A percentile compares a stretch with the other conserved stretches of the same genome.
Evolutionary conservation across 1,284 basidiomycete genomes (phyloP).

Genomic region (Fistulinella staudtii): DNA sequence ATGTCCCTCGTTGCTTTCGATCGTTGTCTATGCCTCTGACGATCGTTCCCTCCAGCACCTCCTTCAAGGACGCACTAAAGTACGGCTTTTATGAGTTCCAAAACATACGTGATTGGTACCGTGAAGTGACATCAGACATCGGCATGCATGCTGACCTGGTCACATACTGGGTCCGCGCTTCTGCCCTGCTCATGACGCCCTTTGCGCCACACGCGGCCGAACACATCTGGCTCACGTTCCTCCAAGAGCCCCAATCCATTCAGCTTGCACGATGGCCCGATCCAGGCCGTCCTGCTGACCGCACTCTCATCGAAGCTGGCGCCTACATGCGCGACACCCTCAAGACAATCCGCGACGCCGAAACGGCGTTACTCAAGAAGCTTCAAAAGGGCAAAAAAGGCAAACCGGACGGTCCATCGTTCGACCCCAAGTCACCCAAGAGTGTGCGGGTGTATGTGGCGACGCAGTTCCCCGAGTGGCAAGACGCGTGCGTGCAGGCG

Average conservation of each 20-base stretch:
- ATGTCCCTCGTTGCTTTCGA: conserved; percentile 32
- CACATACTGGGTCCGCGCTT: conserved; percentile 77
- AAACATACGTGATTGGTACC: conserved; percentile 92
- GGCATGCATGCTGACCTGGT: conserved; percentile 88
- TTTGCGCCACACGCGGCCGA: conserved; percentile 96
- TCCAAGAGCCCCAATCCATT: conserved; percentile 73
- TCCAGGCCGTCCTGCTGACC: conserved; percentile 54
- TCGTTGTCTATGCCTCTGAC: conserved; percentile 1
- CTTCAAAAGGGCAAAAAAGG: conserved; percentile 59
- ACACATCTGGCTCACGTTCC: conserved; percentile 80
- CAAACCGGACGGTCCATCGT: conserved; percentile 43
- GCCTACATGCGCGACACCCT: conserved; percentile 83
- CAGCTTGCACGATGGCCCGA: conserved; percentile 83
- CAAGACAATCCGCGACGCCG: conserved; percentile 90
- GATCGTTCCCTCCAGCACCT: conserved; percentile 55
- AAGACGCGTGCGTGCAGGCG: conserved; percentile 76
- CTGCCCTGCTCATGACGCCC: conserved; percentile 80
- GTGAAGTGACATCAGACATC: conserved; percentile 83
- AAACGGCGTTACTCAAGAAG: conserved; percentile 75
- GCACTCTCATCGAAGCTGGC: conserved; percentile 65
- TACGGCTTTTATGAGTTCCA: conserved; percentile 96
- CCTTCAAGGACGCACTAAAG: conserved; percentile 96
- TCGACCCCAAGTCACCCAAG: conserved; percentile 84
- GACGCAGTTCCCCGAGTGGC: conserved; percentile 91
- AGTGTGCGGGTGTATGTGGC: conserved; percentile 88